Evolutionary conservation across 768 basidiomycete genomes (phyloP), one percentile per base, ranked within the genome.

Genomic region (Rickenella mellea): DNA sequence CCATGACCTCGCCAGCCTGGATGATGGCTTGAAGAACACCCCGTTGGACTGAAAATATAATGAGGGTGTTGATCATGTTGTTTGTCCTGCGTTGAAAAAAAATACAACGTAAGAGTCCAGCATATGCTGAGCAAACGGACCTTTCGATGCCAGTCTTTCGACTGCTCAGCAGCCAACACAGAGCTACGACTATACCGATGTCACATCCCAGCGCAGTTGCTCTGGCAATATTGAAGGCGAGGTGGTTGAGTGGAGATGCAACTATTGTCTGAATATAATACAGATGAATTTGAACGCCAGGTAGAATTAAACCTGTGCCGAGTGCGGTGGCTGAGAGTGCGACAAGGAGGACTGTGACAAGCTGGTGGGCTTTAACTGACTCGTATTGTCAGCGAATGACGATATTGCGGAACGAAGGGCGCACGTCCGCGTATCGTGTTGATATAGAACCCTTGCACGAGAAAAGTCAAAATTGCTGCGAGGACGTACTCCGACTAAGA

Each of bases 1-100:
- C 19, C 15, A 36, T 19, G 19, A 36, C 33, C 24, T 36, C 33
- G 19, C 33, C 33, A 7, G 24, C 11, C 11, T 36, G 33, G 7
- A 36, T 22, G 9, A 36, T 22, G 19, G 33, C 33, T 22, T 36
- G 33, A 3, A 36, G 33, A 17, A 36, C 5, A 36, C 33, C 33
- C 7, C 33, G 33, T 10, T 36, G 33, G 4, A 36, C 33, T 10
- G 33, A 36, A 10, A 36, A 36, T 22, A 36, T 6, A 10, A 36
- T 36, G 15, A 36, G 33, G 24, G 33, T 22, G 33, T 36, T 36
- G 4, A 36, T 36, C 33, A 36, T 36, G 15, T 36, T 36, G 24
- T 36, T 36, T 15, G 33, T 22, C 11, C 33, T 17, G 19, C 24
- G 3, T n/a, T n/a, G n/a, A n/a, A n/a, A n/a, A n/a, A n/a, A n/a